Percentiles rank a stretch among this genome's conserved stretches.
phyloP scores from a whole-genome alignment of 1,139 yeast species.

The Dujonia santamariae region DNA sequence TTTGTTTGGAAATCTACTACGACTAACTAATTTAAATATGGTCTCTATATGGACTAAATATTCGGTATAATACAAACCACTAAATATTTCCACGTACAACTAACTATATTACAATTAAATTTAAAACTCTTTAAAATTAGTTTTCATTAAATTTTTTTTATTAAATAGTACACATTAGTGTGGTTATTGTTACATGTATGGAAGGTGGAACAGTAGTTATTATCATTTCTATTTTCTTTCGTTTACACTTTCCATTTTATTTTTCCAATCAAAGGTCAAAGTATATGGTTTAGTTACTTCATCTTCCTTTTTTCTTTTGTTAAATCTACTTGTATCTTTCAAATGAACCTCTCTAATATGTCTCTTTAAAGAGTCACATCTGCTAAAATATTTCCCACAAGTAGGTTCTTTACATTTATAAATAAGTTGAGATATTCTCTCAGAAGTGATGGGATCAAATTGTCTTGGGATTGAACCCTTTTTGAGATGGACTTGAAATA shows the following conservation, averaged over 20 bases:
- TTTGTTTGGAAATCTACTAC: too few species aligned
- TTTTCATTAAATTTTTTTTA: too few species aligned
- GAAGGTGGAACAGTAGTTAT: too few species aligned
- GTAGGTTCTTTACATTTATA: slow-evolving; percentile 1
- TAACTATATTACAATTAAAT: too few species aligned
- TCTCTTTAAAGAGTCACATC: background rate
- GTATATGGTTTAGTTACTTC: background rate
- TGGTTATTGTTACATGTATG: too few species aligned
- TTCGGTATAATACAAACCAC: too few species aligned
- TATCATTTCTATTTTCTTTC: background rate
- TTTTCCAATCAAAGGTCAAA: background rate
- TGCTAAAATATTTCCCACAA: background rate
- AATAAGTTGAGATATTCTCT: background rate
- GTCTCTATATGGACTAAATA: too few species aligned
- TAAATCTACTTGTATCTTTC: slow-evolving; percentile 1
- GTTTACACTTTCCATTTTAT: background rate
- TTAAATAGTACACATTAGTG: too few species aligned
- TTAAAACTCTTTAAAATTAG: too few species aligned
- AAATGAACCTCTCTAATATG: background rate
- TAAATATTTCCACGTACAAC: too few species aligned
- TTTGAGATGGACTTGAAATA: background rate
- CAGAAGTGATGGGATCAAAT: background rate
- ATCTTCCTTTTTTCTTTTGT: background rate
- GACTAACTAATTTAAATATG: too few species aligned
- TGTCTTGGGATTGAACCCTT: background rate